phyloP scores from a whole-genome alignment of 2,329 filamentous ascomycete genomes.

The Penicillium sp. region DNA sequence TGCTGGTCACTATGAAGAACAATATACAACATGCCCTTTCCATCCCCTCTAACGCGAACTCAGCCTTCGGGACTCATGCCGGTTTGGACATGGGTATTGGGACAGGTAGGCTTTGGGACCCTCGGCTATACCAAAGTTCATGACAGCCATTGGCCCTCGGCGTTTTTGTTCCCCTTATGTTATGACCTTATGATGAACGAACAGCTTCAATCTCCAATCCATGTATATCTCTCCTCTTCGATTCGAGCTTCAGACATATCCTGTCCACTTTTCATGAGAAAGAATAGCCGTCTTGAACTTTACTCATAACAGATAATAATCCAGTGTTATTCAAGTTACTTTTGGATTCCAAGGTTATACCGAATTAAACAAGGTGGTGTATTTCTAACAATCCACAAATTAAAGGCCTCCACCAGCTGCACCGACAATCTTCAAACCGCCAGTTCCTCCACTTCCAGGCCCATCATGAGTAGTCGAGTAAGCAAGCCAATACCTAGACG shows the following conservation, averaged over 20 bases:
- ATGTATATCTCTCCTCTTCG: conserved; percentile 8
- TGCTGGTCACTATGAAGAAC: neutral
- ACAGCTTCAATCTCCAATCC: neutral
- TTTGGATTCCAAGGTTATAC: neutral
- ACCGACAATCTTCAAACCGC: conserved; percentile 50
- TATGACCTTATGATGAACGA: conserved; percentile 22
- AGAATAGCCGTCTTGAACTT: neutral
- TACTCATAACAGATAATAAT: neutral
- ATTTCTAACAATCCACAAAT: neutral
- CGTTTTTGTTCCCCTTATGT: neutral
- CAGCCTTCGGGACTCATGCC: neutral
- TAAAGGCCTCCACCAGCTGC: conserved; percentile 43
- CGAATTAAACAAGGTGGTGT: neutral
- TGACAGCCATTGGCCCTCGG: neutral
- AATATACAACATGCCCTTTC: neutral
- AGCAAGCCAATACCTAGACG: conserved; percentile 50
- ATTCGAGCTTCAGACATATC: neutral
- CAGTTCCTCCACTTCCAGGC: conserved; percentile 36
- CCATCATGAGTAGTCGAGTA: conserved; percentile 48
- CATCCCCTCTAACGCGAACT: neutral
- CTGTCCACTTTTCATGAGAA: neutral
- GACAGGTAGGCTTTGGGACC: neutral
- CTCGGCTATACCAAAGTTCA: neutral
- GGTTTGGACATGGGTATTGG: neutral
- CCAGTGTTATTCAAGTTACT: neutral